These are phyloP conservation scores for Parathielavia hyrcaniae DNA, from an alignment of 495 filamentous ascomycete species.

Conservation along the genomic window DNA sequence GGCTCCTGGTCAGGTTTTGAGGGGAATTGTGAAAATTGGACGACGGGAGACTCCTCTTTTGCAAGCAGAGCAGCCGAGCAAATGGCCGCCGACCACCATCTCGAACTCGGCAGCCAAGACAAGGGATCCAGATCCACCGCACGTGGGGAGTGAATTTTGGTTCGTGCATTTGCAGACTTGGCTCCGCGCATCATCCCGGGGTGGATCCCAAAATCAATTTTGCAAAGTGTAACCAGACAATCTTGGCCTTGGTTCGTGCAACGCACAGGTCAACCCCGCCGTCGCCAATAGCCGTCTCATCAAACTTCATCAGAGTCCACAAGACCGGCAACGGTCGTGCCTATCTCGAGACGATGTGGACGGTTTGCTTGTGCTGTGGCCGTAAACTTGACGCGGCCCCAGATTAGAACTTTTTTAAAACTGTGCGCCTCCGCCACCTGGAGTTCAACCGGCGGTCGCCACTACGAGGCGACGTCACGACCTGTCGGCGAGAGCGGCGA, in stretches of 20 bases:
- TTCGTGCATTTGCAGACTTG: constrained; percentile 2
- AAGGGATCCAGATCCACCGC: constrained; percentile 14
- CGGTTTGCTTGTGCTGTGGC: background rate
- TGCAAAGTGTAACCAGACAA: background rate
- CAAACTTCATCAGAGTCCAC: background rate
- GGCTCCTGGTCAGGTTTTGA: background rate
- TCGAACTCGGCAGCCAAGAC: background rate
- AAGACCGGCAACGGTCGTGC: background rate
- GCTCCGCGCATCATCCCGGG: constrained; percentile 9
- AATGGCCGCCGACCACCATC: constrained; percentile 3
- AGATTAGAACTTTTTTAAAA: too few species aligned
- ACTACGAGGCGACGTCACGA: background rate
- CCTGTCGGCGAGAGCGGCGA: background rate
- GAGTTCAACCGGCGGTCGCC: background rate
- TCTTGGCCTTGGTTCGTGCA: constrained; percentile 1
- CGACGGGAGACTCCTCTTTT: constrained; percentile 5
- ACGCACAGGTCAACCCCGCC: background rate
- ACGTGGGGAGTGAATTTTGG: constrained; percentile 15
- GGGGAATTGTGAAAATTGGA: constrained; percentile 13
- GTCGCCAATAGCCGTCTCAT: constrained; percentile 11
- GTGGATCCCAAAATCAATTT: constrained; percentile 1
- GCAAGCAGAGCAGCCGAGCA: constrained; percentile 6
- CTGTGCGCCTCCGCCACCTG: background rate
- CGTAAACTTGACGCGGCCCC: background rate
- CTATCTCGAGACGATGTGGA: background rate